phyloP scores from a whole-genome alignment of 805 yeast species.

The Blastobotrys chiropterorum region DNA sequence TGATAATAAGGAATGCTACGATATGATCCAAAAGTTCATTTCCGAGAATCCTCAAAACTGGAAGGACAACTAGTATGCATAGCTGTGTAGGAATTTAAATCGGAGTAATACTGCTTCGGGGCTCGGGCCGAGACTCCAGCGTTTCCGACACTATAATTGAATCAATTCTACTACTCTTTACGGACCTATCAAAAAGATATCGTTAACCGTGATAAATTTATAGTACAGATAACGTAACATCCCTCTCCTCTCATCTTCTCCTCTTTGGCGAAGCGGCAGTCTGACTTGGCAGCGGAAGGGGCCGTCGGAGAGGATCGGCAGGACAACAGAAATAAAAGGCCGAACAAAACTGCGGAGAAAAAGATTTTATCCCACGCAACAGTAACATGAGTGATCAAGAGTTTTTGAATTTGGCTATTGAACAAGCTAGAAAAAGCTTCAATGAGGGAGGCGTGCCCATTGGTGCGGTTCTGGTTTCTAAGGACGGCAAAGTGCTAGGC shows the following conservation, averaged over 20 bases:
- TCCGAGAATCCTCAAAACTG: background rate
- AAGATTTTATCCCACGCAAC: background rate
- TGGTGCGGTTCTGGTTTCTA: slow-evolving; percentile 67
- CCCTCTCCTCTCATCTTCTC: too few relatives aligned
- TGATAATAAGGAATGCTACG: background rate
- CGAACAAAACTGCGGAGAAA: background rate
- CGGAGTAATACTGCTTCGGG: too few relatives aligned
- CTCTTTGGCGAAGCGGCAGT: too few relatives aligned
- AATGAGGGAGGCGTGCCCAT: slow-evolving; percentile 91
- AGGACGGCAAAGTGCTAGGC: slow-evolving; percentile 77
- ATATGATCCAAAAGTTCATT: background rate
- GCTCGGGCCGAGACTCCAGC: too few relatives aligned
- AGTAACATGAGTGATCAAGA: background rate
- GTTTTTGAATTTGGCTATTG: background rate
- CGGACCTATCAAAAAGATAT: too few relatives aligned
- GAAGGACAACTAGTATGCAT: background rate
- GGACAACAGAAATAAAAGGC: too few relatives aligned
- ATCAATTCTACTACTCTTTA: too few relatives aligned
- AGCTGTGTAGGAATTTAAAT: too few relatives aligned
- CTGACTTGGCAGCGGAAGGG: too few relatives aligned
- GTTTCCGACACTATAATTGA: too few relatives aligned
- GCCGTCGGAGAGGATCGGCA: background rate
- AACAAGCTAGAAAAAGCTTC: slow-evolving; percentile 38
- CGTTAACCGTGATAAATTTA: too few relatives aligned
- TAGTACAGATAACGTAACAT: too few relatives aligned